Base-by-base conservation (phyloP, 2,329 filamentous ascomycete genomes). In the Laburnicola sp. region DNA sequence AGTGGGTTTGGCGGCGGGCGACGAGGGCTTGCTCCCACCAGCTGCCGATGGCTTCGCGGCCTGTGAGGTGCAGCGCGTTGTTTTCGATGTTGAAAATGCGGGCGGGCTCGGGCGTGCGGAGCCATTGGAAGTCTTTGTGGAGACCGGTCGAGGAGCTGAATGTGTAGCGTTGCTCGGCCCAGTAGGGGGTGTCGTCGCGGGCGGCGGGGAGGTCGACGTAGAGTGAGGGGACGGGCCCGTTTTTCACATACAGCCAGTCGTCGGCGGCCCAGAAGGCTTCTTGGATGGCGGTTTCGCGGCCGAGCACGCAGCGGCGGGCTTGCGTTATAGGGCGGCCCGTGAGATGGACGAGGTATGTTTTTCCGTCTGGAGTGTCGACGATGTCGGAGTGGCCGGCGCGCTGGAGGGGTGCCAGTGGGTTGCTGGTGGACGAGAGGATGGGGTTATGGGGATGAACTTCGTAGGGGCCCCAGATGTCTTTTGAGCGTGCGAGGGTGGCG, bases 161-260 rank as follows among this genome's bases (percentile, higher is more conserved):
- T 23, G 76, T 73, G 38, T 80, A 67, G 6, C 62, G 54, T 56
- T 83, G 49, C 75, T 75, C 55, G 71, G 76, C 4, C 77, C 76
- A 25, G 53, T 72, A 72, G 0, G 56, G 42, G 2, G 57, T 58
- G 28, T 71, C 66, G 43, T 71, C 60, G 6, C 64, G 62, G 7
- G 56, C 50, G 3, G 57, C 65, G 0, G 65, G 68, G 2, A 71
- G 50, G 3, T 71, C 65, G 22, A 71, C 65, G 36, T 64, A 56
- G 1, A 86, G 71, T 1, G 82, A 70, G 7, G 69, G 69, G 5
- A 69, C 56, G 2, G 69, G 81, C 0, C 83, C 82, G 48, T 80
- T 73, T 65, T 85, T 85, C 38, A 86, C 74, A 52, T 85, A 85
- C 3, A 85, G 74, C 84, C 84, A 86, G 60, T 82, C 83, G 39